Evolutionary conservation across 2,329 filamentous ascomycete species (phyloP), one percentile per base, ranked within the genome.

Genomic region (Juglanconis oblonga): DNA sequence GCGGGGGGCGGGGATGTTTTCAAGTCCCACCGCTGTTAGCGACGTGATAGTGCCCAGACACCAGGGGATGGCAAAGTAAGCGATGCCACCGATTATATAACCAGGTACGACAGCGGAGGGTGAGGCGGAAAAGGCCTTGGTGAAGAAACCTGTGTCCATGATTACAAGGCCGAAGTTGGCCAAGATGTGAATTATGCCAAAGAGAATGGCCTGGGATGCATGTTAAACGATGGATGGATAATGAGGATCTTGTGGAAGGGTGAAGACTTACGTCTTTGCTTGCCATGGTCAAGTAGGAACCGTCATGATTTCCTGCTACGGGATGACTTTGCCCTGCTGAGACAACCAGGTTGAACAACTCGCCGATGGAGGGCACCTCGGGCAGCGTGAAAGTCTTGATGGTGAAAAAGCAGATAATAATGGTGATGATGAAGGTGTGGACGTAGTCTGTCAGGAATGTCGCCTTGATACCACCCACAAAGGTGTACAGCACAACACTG

Each of bases 231-330:
- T 3, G 4, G 5, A 5, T 8, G 1, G 0, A 17, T 17, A 5
- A 17, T 13, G 8, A 17, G 9, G n/a, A 10, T 8, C 5, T 10
- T 11, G 2, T 13, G 10, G 36, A 40, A 6, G 17, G 24, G 31
- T 58, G 56, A 17, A 14, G 51, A 11, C 57, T 47, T 49, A 78
- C 76, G 17, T 73, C 72, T 58, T 81, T 79, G 2, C 80, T 82
- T 38, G 77, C 82, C 80, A 86, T 81, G 0, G 83, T 85, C 55
- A 86, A 64, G 60, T 81, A 83, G 0, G 79, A 81, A 0, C 82
- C 82, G n/a, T 76, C 68, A 17, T 81, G 70, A 42, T 85, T 85
- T 0, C 81, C 83, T 0, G 71, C 67, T 0, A 85, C 77, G 0
- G 81, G 81, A 42, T 79, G 72, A 0, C 71, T 70, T 3, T 71